Evolutionary conservation across 2,329 filamentous ascomycete genomes (phyloP).

Genomic region (Acarospora socialis): DNA sequence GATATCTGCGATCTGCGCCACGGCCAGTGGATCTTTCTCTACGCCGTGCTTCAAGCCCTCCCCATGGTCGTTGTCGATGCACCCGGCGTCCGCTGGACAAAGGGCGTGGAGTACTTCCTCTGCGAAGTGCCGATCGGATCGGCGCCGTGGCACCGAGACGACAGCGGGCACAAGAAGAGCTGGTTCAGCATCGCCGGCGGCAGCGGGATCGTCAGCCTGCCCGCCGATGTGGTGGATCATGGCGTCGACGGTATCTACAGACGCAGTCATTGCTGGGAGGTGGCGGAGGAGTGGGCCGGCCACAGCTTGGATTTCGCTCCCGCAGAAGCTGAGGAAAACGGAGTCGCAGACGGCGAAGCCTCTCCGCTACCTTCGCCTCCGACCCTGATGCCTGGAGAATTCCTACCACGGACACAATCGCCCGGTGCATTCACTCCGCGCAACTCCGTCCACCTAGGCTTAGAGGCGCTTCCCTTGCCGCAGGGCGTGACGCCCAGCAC

Average conservation of each 20-base stretch:
- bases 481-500: slow-evolving; percentile 27
- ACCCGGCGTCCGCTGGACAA: slow-evolving; percentile 28
- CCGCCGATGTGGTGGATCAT: slow-evolving; percentile 50
- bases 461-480: slow-evolving; percentile 31
- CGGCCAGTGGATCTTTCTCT: slow-evolving; percentile 38
- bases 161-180: slow-evolving; percentile 28
- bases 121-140: slow-evolving; percentile 35
- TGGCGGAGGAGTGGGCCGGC: slow-evolving; percentile 46
- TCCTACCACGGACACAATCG: slow-evolving; percentile 1
- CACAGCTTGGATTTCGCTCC: slow-evolving; percentile 19
- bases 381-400: not conserved
- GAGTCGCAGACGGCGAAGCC: not conserved
- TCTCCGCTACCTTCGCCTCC: not conserved
- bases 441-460: slow-evolving; percentile 29
- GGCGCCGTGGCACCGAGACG: slow-evolving; percentile 34
- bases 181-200: slow-evolving; percentile 47
- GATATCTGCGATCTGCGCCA: slow-evolving; percentile 33
- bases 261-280: slow-evolving; percentile 54
- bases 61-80: slow-evolving; percentile 37
- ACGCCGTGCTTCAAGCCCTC: slow-evolving; percentile 34
- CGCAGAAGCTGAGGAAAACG: not conserved
- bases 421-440: slow-evolving; percentile 13
- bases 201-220: slow-evolving; percentile 45
- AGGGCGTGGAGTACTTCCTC: slow-evolving; percentile 36
- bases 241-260: slow-evolving; percentile 54